Conservation (phyloP, 2,329 filamentous ascomycete genomes). For the Ophiosphaerella narmari region DNA sequence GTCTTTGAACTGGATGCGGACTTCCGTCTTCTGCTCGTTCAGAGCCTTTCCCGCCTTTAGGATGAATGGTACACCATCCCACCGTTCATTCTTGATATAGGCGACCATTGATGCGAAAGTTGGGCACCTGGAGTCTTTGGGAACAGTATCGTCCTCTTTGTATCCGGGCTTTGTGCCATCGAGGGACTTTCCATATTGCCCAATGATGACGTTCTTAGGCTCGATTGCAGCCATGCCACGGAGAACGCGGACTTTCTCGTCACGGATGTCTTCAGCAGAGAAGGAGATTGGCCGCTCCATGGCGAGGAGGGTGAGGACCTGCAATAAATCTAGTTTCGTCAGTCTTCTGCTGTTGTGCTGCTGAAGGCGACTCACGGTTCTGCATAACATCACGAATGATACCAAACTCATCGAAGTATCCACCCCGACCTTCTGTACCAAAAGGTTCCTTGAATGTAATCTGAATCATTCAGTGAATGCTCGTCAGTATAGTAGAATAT, state of each 20-base stretch:
- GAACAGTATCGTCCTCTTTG: slow-evolving; percentile 98
- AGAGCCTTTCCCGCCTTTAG: slow-evolving; percentile 98
- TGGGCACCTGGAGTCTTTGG: slow-evolving; percentile 94
- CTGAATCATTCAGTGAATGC: slow-evolving; percentile 42
- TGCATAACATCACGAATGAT: slow-evolving; percentile 99
- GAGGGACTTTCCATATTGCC: slow-evolving; percentile 94
- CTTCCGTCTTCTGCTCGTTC: slow-evolving; percentile 99
- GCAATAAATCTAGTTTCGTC: slow-evolving; percentile 70
- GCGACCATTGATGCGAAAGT: slow-evolving; percentile 97
- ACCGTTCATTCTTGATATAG: slow-evolving; percentile 99
- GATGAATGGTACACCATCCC: slow-evolving; percentile 99
- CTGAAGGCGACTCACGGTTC: slow-evolving; percentile 66
- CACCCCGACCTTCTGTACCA: slow-evolving; percentile 94
- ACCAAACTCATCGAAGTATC: slow-evolving; percentile 99
- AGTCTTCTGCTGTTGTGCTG: slow-evolving; percentile 7
- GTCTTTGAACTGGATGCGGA: slow-evolving; percentile 99
- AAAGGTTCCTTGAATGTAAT: slow-evolving; percentile 99
- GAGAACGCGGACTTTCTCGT: slow-evolving; percentile 97
- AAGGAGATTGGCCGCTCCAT: slow-evolving; percentile 99
- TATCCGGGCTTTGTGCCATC: slow-evolving; percentile 97
- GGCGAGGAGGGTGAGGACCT: slow-evolving; percentile 91
- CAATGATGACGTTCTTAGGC: slow-evolving; percentile 99
- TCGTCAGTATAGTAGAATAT: background rate
- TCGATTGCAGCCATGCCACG: slow-evolving; percentile 92
- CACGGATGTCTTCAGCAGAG: slow-evolving; percentile 95